A percentile compares a stretch with the other conserved stretches of the same genome.
Evolutionary conservation across 2,329 filamentous ascomycete genomes (phyloP).

Genomic region (Stachybotrys echinatus): DNA sequence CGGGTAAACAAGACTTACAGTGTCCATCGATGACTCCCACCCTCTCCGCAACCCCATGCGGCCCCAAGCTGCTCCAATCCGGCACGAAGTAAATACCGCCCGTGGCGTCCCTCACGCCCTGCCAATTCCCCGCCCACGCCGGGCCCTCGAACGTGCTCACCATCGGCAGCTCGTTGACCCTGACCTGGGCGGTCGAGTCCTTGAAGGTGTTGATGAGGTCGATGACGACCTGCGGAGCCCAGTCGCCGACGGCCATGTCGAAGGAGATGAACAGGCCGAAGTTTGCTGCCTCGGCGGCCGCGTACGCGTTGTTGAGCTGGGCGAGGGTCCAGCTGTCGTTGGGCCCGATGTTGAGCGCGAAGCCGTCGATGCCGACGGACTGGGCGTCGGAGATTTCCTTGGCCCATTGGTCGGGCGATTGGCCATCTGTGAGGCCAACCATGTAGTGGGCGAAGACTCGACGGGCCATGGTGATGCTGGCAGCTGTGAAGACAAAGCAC

Average conservation of each 20-base stretch:
- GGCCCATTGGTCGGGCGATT: slow-evolving; percentile 22
- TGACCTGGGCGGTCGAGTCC: slow-evolving; percentile 18
- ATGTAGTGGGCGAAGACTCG: slow-evolving; percentile 24
- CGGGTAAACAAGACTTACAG: slow-evolving; percentile 12
- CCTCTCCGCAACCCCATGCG: slow-evolving; percentile 13
- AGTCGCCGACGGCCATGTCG: slow-evolving; percentile 27
- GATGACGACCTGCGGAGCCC: slow-evolving; percentile 18
- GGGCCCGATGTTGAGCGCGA: slow-evolving; percentile 34
- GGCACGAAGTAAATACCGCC: slow-evolving; percentile 37
- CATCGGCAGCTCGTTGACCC: slow-evolving; percentile 27
- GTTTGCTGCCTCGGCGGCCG: slow-evolving; percentile 13
- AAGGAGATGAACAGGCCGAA: slow-evolving; percentile 36
- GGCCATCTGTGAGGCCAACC: slow-evolving; percentile 24
- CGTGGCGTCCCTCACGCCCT: slow-evolving; percentile 27
- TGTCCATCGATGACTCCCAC: slow-evolving; percentile 14
- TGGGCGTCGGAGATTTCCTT: slow-evolving; percentile 27
- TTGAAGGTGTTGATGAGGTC: slow-evolving; percentile 18
- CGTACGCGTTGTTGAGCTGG: slow-evolving; percentile 23
- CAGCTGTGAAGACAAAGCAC: not conserved
- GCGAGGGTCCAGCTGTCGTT: slow-evolving; percentile 22
- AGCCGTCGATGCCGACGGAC: slow-evolving; percentile 32
- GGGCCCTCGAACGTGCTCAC: slow-evolving; percentile 49
- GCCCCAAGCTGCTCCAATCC: slow-evolving; percentile 31
- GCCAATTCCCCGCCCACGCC: slow-evolving; percentile 35
- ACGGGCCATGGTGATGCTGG: slow-evolving; percentile 9